These are phyloP conservation scores for Verticillium klebahnii DNA, from an alignment of 2,329 filamentous ascomycete species.

Conservation along the genomic window DNA sequence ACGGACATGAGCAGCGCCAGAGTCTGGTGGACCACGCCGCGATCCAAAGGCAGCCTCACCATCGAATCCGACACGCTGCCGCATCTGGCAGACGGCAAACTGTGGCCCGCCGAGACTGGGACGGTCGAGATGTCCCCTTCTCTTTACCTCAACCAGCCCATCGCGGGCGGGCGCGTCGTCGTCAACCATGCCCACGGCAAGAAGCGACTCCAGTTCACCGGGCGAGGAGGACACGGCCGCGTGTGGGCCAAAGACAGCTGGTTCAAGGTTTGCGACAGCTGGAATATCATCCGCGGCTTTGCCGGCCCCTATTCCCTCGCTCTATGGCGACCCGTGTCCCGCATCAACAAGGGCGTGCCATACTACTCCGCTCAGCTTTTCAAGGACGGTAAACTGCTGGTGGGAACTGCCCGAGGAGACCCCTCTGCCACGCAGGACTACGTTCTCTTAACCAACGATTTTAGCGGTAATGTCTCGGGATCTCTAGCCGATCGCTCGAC, in stretches of 20 bases:
- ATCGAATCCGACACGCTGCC: neutral
- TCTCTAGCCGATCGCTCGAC: slow-evolving; percentile 1
- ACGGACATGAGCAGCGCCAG: neutral
- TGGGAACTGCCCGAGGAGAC: neutral
- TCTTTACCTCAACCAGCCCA: neutral
- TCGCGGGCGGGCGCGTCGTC: neutral
- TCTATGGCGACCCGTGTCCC: neutral
- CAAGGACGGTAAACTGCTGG: slow-evolving; percentile 1
- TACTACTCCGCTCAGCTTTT: slow-evolving; percentile 1
- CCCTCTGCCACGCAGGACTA: neutral
- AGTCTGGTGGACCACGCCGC: neutral
- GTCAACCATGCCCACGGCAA: no score
- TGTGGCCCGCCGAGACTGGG: neutral
- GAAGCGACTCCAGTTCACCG: neutral
- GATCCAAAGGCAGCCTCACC: neutral
- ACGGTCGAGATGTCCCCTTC: neutral
- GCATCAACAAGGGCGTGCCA: neutral
- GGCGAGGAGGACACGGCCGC: neutral
- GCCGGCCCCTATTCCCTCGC: slow-evolving; percentile 3
- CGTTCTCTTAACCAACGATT: neutral
- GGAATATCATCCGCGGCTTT: neutral
- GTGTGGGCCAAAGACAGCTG: slow-evolving; percentile 3
- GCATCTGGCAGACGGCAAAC: neutral
- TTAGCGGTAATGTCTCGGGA: neutral
- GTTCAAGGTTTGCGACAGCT: slow-evolving; percentile 2